Evolutionary conservation across 306 rosid genomes (phyloP).

Genomic region (Cucurbita argyrosperma): DNA sequence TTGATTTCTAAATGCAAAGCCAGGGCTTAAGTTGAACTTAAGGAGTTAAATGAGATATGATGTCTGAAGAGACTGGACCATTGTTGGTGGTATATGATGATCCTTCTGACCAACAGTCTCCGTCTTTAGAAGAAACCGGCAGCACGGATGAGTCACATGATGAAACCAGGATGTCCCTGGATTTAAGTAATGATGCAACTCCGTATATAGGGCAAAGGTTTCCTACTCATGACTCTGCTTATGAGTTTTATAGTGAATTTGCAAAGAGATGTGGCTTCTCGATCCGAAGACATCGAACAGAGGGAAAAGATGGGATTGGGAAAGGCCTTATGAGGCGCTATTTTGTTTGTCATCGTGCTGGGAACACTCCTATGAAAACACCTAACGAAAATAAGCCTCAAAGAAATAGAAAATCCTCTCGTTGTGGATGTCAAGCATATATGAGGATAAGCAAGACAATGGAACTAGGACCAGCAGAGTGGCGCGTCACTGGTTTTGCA

Average conservation of each 20-base stretch:
- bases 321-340: constrained; percentile 89
- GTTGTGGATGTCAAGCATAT: constrained; percentile 90
- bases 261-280: constrained; percentile 83
- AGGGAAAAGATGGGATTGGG: constrained; percentile 92
- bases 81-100: constrained; percentile 71
- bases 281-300: constrained; percentile 84
- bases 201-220: constrained; percentile 86
- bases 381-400: constrained; percentile 70
- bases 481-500: constrained; percentile 93
- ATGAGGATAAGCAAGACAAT: constrained; percentile 83
- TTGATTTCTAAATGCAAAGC: background rate
- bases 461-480: constrained; percentile 69
- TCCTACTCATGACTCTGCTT: constrained; percentile 79
- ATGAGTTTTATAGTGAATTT: constrained; percentile 74
- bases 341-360: constrained; percentile 96
- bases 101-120: constrained; percentile 72
- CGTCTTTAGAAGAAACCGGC: constrained; percentile 63
- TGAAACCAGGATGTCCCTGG: constrained; percentile 57
- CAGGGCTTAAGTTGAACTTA: constrained; percentile 7
- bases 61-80: constrained; percentile 70
- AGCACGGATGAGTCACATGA: constrained; percentile 80
- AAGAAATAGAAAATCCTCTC: constrained; percentile 83
- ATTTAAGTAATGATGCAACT: constrained; percentile 41
- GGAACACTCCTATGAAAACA: constrained; percentile 68
- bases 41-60: constrained; percentile 16